These are phyloP conservation scores for Mesembryanthemum crystallinum DNA, from an alignment of 148 eudicot species.

Conservation along the genomic window DNA sequence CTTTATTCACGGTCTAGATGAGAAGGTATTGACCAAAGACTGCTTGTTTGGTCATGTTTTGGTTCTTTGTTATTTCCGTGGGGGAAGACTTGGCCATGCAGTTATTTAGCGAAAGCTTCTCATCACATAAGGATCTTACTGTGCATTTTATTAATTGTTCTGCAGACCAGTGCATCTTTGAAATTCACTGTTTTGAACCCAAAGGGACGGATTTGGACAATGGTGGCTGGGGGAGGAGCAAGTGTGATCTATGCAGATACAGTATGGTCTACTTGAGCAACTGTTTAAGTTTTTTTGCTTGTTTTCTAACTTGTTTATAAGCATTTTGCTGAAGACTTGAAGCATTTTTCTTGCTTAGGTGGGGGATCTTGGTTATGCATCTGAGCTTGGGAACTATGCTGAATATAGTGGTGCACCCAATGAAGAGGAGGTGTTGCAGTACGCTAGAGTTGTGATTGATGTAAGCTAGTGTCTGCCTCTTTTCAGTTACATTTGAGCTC, in stretches of 20 bases:
- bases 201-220: conserved; percentile 51
- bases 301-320: not conserved
- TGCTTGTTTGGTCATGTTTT: not conserved
- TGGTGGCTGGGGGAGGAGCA: conserved; percentile 61
- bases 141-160: conserved; percentile 9
- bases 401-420: conserved; percentile 56
- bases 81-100: not conserved
- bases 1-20: conserved; percentile 89
- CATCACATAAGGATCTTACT: conserved; percentile 5
- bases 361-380: conserved; percentile 53
- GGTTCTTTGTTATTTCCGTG: not conserved
- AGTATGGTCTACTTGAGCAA: conserved; percentile 19
- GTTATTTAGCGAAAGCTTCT: not conserved
- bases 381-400: conserved; percentile 54
- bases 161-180: conserved; percentile 53
- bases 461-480: conserved; percentile 32
- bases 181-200: conserved; percentile 54
- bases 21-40: conserved; percentile 55
- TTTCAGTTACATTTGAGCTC: conserved; percentile 1
- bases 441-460: conserved; percentile 54
- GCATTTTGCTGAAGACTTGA: not conserved
- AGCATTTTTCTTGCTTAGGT: conserved; percentile 27
- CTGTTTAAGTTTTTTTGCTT: not conserved
- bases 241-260: conserved; percentile 57
- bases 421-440: conserved; percentile 55